Percentiles rank a stretch among this genome's conserved stretches.
These are phyloP conservation scores for Calonectria fujianensis DNA, from an alignment of 2,329 filamentous ascomycete species.

Conservation along the genomic window DNA sequence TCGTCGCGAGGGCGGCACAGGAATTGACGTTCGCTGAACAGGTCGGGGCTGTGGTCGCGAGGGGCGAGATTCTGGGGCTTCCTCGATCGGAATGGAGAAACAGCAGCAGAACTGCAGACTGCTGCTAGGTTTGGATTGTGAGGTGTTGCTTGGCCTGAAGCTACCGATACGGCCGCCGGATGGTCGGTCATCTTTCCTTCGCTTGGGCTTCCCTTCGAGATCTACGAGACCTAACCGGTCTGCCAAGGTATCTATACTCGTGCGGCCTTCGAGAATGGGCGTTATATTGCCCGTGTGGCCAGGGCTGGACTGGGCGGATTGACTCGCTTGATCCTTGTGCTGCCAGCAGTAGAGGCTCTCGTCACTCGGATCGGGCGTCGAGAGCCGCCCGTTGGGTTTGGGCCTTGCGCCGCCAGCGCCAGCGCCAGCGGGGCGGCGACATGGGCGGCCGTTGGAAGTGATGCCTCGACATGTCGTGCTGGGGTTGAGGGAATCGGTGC, in stretches of 20 bases:
- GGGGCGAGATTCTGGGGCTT: slow-evolving; percentile 62
- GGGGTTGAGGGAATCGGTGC: slow-evolving; percentile 90
- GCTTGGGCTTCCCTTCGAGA: slow-evolving; percentile 68
- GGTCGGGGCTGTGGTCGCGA: slow-evolving; percentile 69
- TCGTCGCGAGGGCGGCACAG: slow-evolving; percentile 45
- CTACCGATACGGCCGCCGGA: slow-evolving; percentile 50
- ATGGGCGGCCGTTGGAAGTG: slow-evolving; percentile 87
- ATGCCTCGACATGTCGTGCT: slow-evolving; percentile 91
- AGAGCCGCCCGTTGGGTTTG: slow-evolving; percentile 52
- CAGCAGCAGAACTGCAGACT: slow-evolving; percentile 70
- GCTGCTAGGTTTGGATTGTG: slow-evolving; percentile 54
- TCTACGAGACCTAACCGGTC: slow-evolving; percentile 86
- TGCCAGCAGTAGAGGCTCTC: slow-evolving; percentile 92
- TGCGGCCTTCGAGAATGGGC: slow-evolving; percentile 77
- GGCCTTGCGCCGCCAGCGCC: slow-evolving; percentile 68
- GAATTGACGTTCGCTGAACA: slow-evolving; percentile 60
- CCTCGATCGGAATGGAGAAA: slow-evolving; percentile 69
- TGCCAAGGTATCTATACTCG: slow-evolving; percentile 91
- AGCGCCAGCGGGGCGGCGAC: slow-evolving; percentile 80
- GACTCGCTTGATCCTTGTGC: slow-evolving; percentile 88
- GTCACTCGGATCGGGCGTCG: slow-evolving; percentile 69
- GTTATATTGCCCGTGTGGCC: slow-evolving; percentile 65
- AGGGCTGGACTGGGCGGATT: slow-evolving; percentile 67
- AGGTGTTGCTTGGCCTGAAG: slow-evolving; percentile 27
- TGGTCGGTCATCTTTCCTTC: slow-evolving; percentile 40